phyloP scores from a whole-genome alignment of 1,284 basidiomycete species.

The Tausonia pullulans region DNA sequence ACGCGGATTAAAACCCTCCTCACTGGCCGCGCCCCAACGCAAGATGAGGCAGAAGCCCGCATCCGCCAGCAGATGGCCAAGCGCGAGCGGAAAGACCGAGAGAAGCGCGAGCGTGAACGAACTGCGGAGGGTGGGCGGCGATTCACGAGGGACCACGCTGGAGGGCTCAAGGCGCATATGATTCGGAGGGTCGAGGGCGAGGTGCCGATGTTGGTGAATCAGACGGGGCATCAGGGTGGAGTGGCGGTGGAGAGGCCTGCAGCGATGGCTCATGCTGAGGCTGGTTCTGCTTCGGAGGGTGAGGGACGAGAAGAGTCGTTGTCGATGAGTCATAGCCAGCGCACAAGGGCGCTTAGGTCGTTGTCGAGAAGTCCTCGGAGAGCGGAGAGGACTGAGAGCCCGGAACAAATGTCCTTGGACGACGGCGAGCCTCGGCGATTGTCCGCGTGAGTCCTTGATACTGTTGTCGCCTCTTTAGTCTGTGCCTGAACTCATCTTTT shows the following conservation, averaged over 20 bases:
- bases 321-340: too few species aligned
- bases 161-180: slow-evolving; percentile 60
- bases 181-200: slow-evolving; percentile 65
- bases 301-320: too few species aligned
- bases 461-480: too few species aligned
- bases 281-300: too few species aligned
- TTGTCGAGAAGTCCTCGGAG: too few species aligned
- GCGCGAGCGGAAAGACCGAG: not conserved
- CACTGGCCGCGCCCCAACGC: not conserved
- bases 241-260: slow-evolving; percentile 18
- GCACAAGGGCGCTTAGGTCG: too few species aligned
- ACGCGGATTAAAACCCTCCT: not conserved
- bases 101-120: slow-evolving; percentile 24
- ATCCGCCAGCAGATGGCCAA: not conserved
- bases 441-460: too few species aligned
- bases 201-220: slow-evolving; percentile 68
- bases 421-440: too few species aligned
- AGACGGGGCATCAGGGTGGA: slow-evolving; percentile 48
- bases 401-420: not conserved
- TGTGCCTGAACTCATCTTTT: too few species aligned
- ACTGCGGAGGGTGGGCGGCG: not conserved
- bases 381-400: slow-evolving; percentile 18
- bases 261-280: too few species aligned
- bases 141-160: slow-evolving; percentile 19
- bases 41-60: not conserved